Percentiles rank a stretch among this genome's conserved stretches.
Evolutionary conservation across 2,329 filamentous ascomycete genomes (phyloP).

Genomic region (Aspergillus neoniger): DNA sequence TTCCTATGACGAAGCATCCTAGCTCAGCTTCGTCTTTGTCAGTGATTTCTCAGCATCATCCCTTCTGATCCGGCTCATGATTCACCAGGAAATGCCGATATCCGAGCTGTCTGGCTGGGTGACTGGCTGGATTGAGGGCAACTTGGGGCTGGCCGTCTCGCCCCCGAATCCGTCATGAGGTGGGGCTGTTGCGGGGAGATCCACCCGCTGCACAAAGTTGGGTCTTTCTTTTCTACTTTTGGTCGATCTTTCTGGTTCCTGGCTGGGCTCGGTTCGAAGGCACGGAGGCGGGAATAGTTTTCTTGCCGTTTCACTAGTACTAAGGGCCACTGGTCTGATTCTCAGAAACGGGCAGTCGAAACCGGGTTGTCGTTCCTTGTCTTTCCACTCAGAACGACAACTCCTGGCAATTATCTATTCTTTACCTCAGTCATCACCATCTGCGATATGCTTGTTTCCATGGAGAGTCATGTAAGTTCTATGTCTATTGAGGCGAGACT

Average conservation of each 20-base stretch:
- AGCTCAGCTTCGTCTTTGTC: neutral
- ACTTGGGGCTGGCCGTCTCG: neutral
- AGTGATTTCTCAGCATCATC: neutral
- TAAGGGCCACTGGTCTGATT: too few species aligned
- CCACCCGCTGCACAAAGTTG: slow-evolving; percentile 10
- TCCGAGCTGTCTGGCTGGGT: neutral
- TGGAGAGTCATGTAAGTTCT: neutral
- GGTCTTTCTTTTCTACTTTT: neutral
- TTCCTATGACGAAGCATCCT: neutral
- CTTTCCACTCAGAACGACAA: too few species aligned
- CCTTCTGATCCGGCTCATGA: neutral
- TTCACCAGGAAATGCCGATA: slow-evolving; percentile 17
- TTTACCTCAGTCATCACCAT: neutral
- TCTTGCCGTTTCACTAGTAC: neutral
- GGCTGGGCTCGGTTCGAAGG: neutral
- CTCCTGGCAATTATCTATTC: too few species aligned
- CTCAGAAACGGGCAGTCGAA: too few species aligned
- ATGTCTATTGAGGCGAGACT: neutral
- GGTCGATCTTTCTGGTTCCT: neutral
- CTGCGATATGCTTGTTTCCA: neutral
- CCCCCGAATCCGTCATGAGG: neutral
- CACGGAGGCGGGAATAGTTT: neutral
- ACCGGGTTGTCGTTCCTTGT: too few species aligned
- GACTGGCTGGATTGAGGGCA: too few species aligned
- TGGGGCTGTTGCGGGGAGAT: slow-evolving; percentile 29